A percentile compares a stretch with the other conserved stretches of the same genome.
Conservation (phyloP, 306 rosid species). For the Rosa chinensis region DNA sequence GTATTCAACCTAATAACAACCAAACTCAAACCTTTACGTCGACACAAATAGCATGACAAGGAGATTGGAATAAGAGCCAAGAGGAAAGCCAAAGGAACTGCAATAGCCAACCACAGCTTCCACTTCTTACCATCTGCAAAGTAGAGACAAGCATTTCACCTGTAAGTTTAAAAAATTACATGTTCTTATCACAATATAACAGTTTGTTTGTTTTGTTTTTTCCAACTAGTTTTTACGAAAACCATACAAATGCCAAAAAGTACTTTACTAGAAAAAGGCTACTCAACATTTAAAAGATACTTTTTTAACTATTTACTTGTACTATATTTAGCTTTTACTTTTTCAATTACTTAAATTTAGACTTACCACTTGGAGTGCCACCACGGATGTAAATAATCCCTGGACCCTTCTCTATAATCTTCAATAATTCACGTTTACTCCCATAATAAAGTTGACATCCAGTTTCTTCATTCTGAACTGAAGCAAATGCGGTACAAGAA, state of each 20-base stretch:
- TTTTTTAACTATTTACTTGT: background rate
- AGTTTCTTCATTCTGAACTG: background rate
- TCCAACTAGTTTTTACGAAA: background rate
- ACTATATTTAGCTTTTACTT: background rate
- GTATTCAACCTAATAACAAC: background rate
- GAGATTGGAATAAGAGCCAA: background rate
- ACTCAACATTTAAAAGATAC: background rate
- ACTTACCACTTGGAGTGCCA: constrained; percentile 11
- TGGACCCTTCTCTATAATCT: background rate
- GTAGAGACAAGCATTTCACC: background rate
- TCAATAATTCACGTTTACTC: constrained; percentile 9
- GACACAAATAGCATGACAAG: background rate
- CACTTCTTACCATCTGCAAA: constrained; percentile 10
- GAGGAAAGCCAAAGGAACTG: background rate
- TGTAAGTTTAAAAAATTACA: background rate
- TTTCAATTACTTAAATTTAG: background rate
- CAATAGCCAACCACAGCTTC: constrained; percentile 8
- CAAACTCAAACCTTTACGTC: constrained; percentile 2
- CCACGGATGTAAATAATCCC: constrained; percentile 1
- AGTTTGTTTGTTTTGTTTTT: too few relatives aligned
- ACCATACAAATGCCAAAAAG: too few relatives aligned
- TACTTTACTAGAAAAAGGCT: background rate
- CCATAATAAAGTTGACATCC: constrained; percentile 10
- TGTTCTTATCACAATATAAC: background rate
- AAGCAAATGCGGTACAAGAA: constrained; percentile 18